Evolutionary conservation across 2,329 filamentous ascomycete genomes (phyloP), one percentile per base, ranked within the genome.

Genomic region (Stromatinia cepivora): DNA sequence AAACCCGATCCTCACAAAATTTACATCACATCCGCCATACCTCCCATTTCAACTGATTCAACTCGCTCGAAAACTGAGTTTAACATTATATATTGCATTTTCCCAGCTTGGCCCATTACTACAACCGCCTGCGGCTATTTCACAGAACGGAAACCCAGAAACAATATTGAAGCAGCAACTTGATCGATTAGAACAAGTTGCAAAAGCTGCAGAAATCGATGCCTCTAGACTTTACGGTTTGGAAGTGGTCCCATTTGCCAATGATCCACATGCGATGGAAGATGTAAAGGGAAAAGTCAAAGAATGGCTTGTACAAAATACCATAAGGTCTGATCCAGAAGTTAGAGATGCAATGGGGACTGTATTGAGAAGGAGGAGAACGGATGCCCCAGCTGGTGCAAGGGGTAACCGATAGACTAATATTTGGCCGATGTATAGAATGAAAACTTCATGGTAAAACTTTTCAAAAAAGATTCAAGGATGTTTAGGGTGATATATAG

Each of bases 291-390:
- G 85, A 53, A 91, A 90, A 75, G 86, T 97, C 81, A 91, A 90
- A 80, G 92, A 95, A 76, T 97, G 93, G 86, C 82, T 98, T 74
- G 88, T 97, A 64, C 89, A 96, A 79, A 96, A 96, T 77, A 94
- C 90, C 20, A 91, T 96, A 70, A 86, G 88, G 73, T 88, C 86
- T 61, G 92, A 94, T 79, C 90, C 89, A 0, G 92, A 94, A 81
- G 94, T 98, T 11, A 86, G 89, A 74, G 90, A 92, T 79, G 93
- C 93, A 0, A 84, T 97, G 74, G 88, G 88, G 34, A 86, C 84
- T 70, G 88, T 89, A 39, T 81, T 94, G 69, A 85, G 87, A 78
- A 88, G 84, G 77, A 82, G 88, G 74, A 84, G 90, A 73, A 79
- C 83, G 20, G 87, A 89, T 76, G 89, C 85, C 20, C 89, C 89